Conservation (phyloP, 2,329 filamentous ascomycete species). For the Colletotrichum eleusines region DNA sequence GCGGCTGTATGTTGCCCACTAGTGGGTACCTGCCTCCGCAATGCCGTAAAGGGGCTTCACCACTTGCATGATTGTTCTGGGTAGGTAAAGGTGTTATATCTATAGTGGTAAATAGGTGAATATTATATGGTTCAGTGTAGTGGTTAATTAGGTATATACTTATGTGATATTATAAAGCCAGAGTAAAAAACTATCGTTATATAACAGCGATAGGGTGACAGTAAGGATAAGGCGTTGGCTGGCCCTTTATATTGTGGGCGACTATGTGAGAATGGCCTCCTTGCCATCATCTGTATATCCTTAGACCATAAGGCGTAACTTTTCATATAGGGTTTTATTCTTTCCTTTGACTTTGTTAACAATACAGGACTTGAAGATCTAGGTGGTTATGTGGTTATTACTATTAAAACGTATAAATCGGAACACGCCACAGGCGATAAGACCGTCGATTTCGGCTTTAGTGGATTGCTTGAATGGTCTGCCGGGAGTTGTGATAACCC, state of each 20-base stretch:
- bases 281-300: not conserved
- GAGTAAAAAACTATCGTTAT: rapidly evolving
- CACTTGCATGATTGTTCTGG: not conserved
- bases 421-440: too few species aligned
- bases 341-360: not conserved
- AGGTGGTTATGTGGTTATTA: too few species aligned
- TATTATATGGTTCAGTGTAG: not conserved
- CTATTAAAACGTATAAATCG: too few species aligned
- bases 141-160: not conserved
- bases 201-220: not conserved
- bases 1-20: not conserved
- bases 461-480: too few species aligned
- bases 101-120: not conserved
- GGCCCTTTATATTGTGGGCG: not conserved
- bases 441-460: too few species aligned
- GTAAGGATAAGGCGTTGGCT: not conserved
- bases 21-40: not conserved
- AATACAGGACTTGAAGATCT: not conserved
- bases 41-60: not conserved
- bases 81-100: not conserved
- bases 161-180: not conserved
- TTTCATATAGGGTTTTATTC: not conserved
- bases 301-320: not conserved
- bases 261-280: not conserved
- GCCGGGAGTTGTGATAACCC: too few species aligned